A percentile compares a stretch with the other conserved stretches of the same genome.
Conservation (phyloP, 345 rosid genomes). For the Syzygium oleosum region DNA sequence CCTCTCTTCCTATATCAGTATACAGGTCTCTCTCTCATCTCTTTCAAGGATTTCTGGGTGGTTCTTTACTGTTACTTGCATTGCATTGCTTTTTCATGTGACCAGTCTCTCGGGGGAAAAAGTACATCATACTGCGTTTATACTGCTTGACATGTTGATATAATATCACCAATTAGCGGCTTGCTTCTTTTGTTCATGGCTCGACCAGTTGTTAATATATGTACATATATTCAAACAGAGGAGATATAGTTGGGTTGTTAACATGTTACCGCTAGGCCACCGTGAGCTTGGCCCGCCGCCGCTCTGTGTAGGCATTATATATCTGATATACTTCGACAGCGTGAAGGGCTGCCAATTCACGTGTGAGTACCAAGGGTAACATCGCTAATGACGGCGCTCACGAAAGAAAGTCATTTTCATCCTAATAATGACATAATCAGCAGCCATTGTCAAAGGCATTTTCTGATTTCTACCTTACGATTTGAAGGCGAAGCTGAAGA, state of each 20-base stretch:
- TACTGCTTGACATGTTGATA: background rate
- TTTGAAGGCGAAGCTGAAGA: background rate
- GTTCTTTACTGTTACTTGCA: background rate
- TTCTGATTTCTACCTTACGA: background rate
- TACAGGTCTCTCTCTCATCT: background rate
- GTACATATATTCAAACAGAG: background rate
- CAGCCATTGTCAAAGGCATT: background rate
- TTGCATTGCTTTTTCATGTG: background rate
- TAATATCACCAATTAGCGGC: background rate
- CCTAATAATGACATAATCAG: background rate
- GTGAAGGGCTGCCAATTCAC: background rate
- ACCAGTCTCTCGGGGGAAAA: background rate
- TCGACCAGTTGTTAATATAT: background rate
- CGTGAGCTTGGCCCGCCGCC: background rate
- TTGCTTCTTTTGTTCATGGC: background rate
- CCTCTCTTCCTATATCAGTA: background rate
- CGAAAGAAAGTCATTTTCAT: background rate
- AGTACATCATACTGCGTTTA: background rate
- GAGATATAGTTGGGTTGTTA: background rate
- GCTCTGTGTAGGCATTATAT: background rate
- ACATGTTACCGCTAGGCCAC: background rate
- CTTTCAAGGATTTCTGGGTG: background rate
- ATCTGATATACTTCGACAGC: background rate
- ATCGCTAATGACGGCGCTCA: background rate
- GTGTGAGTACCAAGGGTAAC: background rate